Conservation (phyloP, 306 rosid species). For the Rubus idaeus region DNA sequence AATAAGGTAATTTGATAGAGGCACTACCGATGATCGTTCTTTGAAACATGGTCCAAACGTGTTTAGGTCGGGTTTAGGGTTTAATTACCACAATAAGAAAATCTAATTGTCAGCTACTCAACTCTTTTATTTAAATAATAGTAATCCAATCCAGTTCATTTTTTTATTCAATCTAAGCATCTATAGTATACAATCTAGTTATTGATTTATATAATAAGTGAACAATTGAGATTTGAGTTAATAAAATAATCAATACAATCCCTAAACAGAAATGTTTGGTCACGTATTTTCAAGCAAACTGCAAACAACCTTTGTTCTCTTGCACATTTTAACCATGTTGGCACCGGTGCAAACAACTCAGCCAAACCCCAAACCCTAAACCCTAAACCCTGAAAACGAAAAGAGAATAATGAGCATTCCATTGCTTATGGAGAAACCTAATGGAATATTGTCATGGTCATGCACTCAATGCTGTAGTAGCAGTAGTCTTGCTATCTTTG, state of each 20-base stretch:
- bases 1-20: too few relatives aligned
- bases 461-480: neutral
- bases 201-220: neutral
- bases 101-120: neutral
- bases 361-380: too few relatives aligned
- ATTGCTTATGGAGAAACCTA: neutral
- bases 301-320: too few relatives aligned
- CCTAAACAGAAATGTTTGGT: neutral
- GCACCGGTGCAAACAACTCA: too few relatives aligned
- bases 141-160: neutral
- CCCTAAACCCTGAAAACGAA: neutral
- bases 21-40: too few relatives aligned
- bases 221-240: neutral
- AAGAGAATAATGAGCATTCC: neutral
- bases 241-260: neutral
- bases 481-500: slow-evolving; percentile 36
- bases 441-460: neutral
- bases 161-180: neutral
- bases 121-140: neutral
- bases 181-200: neutral
- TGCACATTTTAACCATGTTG: too few relatives aligned
- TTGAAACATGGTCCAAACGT: neutral
- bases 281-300: too few relatives aligned
- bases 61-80: neutral
- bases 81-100: neutral